phyloP scores from a whole-genome alignment of 257 asterid genomes.

The Parsonsia alboflavescens region DNA sequence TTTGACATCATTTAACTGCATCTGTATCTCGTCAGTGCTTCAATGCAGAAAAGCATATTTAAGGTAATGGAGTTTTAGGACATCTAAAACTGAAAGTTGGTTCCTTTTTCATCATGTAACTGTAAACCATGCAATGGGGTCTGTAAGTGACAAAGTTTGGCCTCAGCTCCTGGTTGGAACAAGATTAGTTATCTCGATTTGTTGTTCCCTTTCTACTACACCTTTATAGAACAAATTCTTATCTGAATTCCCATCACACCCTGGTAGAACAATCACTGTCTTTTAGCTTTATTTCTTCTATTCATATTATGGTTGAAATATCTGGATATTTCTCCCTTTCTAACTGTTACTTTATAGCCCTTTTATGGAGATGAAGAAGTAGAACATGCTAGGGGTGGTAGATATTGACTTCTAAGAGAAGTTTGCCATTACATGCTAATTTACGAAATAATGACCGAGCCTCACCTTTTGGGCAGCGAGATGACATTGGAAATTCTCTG shows the following conservation, averaged over 20 bases:
- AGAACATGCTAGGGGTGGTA: not conserved
- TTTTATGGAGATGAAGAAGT: not conserved
- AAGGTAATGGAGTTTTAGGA: not conserved
- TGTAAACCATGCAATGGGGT: not conserved
- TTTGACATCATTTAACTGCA: not conserved
- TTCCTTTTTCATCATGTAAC: not conserved
- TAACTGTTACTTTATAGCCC: not conserved
- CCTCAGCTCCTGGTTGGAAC: not conserved
- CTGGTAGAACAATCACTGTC: not conserved
- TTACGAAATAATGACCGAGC: not conserved
- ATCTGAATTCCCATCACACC: not conserved
- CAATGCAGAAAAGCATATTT: not conserved
- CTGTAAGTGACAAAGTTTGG: not conserved
- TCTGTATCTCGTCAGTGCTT: not conserved
- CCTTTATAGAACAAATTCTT: not conserved
- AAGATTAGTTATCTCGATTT: not conserved
- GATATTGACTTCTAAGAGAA: not conserved
- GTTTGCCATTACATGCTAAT: not conserved
- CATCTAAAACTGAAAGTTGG: not conserved
- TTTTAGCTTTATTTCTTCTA: not conserved
- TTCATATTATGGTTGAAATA: not conserved
- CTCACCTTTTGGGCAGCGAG: not conserved
- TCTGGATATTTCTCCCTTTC: not conserved
- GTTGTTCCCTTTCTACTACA: not conserved
- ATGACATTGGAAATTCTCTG: not conserved